Percentiles rank a stretch among this genome's conserved stretches.
These are phyloP conservation scores for Stylosanthes scabra DNA, from an alignment of 331 rosid species.

Conservation along the genomic window DNA sequence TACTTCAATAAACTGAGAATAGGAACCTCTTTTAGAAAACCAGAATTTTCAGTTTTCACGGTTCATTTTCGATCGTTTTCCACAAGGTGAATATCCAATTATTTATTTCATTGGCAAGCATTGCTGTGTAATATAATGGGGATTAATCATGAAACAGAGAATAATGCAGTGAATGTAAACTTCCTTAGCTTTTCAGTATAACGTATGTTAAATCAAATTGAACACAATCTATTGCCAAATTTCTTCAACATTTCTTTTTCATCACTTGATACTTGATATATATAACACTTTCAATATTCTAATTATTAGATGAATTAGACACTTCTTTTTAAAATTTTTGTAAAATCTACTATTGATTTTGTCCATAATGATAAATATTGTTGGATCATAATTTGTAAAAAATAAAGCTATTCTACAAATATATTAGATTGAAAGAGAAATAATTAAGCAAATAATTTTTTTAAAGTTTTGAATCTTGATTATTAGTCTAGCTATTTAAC, in stretches of 20 bases:
- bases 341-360: neutral
- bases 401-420: too few relatives aligned
- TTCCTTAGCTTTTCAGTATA: neutral
- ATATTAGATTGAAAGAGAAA: too few relatives aligned
- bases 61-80: constrained; percentile 7
- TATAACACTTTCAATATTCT: neutral
- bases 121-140: neutral
- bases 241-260: neutral
- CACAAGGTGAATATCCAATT: neutral
- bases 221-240: neutral
- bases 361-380: too few relatives aligned
- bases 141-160: neutral
- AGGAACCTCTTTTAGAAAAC: neutral
- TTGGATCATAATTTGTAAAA: too few relatives aligned
- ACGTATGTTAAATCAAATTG: neutral
- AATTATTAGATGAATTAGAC: neutral
- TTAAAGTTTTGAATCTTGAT: too few relatives aligned
- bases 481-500: too few relatives aligned
- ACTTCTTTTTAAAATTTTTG: neutral
- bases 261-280: neutral
- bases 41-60: too few relatives aligned
- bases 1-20: neutral
- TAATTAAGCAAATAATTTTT: too few relatives aligned
- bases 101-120: neutral
- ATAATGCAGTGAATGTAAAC: neutral